Percentiles rank a stretch among this genome's conserved stretches.
Conservation (phyloP, 2,329 filamentous ascomycete genomes). For the Fusarium sororula region DNA sequence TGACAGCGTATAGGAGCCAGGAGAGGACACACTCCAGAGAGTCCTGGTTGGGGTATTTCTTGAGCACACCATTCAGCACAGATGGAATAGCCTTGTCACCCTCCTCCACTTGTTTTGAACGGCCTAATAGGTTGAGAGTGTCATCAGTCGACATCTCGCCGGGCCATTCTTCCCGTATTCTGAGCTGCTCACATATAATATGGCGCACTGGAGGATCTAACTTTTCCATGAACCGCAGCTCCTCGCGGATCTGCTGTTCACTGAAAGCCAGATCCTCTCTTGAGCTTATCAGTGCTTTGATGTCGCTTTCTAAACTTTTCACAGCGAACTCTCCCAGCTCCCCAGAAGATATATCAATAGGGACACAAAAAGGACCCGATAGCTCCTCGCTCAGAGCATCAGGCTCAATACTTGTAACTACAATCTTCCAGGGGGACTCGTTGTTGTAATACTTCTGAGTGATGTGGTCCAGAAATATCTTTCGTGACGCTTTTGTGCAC, state of each 20-base stretch:
- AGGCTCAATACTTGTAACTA: background rate
- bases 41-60: background rate
- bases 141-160: background rate
- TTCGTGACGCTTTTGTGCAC: background rate
- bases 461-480: background rate
- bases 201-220: background rate
- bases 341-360: background rate
- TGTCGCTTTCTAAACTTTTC: fast-evolving
- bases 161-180: background rate
- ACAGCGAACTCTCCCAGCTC: fast-evolving
- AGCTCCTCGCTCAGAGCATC: background rate
- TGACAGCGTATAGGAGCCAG: constrained; percentile 3
- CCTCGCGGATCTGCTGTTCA: fast-evolving
- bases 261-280: fast-evolving
- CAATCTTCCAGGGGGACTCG: background rate
- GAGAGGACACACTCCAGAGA: background rate
- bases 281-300: background rate
- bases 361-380: background rate
- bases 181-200: background rate
- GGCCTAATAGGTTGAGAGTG: background rate
- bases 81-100: background rate
- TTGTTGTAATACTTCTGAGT: background rate
- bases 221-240: background rate
- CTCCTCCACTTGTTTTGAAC: background rate
- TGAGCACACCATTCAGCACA: background rate